Base-by-base conservation (phyloP, 2,329 filamentous ascomycete species). In the Rutstroemia sp. region DNA sequence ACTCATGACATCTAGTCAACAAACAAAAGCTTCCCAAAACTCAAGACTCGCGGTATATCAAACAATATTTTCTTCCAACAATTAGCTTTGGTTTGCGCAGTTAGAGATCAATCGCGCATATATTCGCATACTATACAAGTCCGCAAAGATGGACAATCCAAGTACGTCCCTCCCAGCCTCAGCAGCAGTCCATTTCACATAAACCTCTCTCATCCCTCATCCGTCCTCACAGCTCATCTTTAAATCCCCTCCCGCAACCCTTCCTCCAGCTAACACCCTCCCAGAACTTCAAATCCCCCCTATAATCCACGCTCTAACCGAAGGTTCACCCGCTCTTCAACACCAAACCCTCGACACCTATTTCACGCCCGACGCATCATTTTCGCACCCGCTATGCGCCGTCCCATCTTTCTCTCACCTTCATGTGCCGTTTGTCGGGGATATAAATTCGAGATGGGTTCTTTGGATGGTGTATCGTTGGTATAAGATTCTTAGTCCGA, bases 401-500 rank as follows among this genome's bases (percentile, higher is more conserved):
- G 88, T 89, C 1, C 80, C 81, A 0, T 73, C 75, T 6, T 80
- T 83, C 61, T 67, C 69, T 3, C 68, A 74, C 17, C 61, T 72
- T 30, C 57, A 67, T 2, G 50, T 80, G 1, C 78, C 75, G 1
- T 63, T 77, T 2, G 61, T 75, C 0, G 70, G 71, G 7, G 59
- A 67, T 12, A 55, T 81, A 23, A 81, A 85, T 60, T 92, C 87
- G 9, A 78, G 88, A 45, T 82, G 78, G 72, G 68, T 88, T 5
- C 77, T 95, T 17, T 73, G 80, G 48, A 77, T 78, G 63, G 85
- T 95, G 56, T 95, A 89, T 67, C 81, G 83, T 42, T 92, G 87
- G 88, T 92, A 95, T 72, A 89, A 90, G 67, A 87, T 92, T 61
- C 76, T 95, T 67, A 89, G 84, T 59, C 91, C 91, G 0, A 74